Evolutionary conservation across 2,329 filamentous ascomycete genomes (phyloP).

Genomic region (Cladophialophora immunda): DNA sequence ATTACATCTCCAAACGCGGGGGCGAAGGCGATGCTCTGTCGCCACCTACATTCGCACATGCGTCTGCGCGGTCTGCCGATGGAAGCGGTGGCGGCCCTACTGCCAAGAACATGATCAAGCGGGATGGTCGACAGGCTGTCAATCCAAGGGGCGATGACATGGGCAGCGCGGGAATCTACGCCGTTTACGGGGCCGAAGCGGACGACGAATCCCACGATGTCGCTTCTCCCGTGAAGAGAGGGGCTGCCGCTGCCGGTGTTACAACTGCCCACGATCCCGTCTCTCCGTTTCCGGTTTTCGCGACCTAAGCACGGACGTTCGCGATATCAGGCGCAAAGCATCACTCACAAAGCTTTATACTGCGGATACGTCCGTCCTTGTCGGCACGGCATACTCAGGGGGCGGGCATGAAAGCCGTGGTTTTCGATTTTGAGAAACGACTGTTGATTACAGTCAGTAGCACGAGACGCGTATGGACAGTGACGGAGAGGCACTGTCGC

Average conservation of each 20-base stretch:
- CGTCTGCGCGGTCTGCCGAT: not conserved
- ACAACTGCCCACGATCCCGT: too few relatives aligned
- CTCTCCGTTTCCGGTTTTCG: not conserved
- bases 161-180: not conserved
- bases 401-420: too few relatives aligned
- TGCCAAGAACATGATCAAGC: not conserved
- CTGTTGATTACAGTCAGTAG: too few relatives aligned
- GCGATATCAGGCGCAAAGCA: too few relatives aligned
- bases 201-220: not conserved
- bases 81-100: not conserved
- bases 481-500: too few relatives aligned
- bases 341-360: too few relatives aligned
- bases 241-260: not conserved
- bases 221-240: not conserved
- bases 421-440: too few relatives aligned
- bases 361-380: too few relatives aligned
- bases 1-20: not conserved
- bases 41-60: not conserved
- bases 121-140: not conserved
- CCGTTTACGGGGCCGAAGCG: not conserved
- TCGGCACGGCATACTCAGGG: too few relatives aligned
- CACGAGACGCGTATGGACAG: too few relatives aligned
- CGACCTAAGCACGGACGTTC: not conserved
- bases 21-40: not conserved
- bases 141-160: not conserved